Conservation (phyloP, 2,329 filamentous ascomycete genomes). For the Colletotrichum paranaense region DNA sequence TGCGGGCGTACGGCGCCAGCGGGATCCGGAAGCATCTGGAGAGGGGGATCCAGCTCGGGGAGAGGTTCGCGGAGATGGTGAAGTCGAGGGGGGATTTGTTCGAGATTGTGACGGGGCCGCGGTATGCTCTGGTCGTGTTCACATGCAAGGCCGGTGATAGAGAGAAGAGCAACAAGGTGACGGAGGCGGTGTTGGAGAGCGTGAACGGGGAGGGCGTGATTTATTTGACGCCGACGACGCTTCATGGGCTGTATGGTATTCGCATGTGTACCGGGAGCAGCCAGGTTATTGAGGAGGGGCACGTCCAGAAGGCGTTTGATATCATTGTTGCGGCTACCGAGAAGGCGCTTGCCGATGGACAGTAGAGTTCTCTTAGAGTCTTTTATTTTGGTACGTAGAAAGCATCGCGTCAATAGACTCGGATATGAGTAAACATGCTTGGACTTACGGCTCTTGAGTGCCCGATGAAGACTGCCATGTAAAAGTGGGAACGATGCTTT, state of each 20-base stretch:
- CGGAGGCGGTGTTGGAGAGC: slow-evolving; percentile 79
- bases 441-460: not conserved
- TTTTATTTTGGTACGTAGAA: not conserved
- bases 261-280: slow-evolving; percentile 81
- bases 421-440: not conserved
- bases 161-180: slow-evolving; percentile 73
- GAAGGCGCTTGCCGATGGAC: slow-evolving; percentile 53
- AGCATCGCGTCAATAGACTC: not conserved
- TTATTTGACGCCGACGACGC: slow-evolving; percentile 82
- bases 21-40: slow-evolving; percentile 81
- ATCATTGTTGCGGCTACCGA: slow-evolving; percentile 75
- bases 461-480: not conserved
- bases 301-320: slow-evolving; percentile 79
- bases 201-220: slow-evolving; percentile 82
- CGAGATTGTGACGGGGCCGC: slow-evolving; percentile 77
- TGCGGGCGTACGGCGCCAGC: slow-evolving; percentile 82
- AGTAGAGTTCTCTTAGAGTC: not conserved
- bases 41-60: slow-evolving; percentile 75
- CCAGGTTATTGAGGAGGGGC: slow-evolving; percentile 75
- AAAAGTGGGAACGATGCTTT: no score
- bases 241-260: slow-evolving; percentile 81
- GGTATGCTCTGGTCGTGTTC: slow-evolving; percentile 84
- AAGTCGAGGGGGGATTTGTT: slow-evolving; percentile 75
- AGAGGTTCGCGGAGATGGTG: slow-evolving; percentile 74
- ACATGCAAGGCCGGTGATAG: slow-evolving; percentile 56